Evolutionary conservation across 2,329 filamentous ascomycete genomes (phyloP), one percentile per base, ranked within the genome.

Genomic region (Pseudogymnoascus destructans): DNA sequence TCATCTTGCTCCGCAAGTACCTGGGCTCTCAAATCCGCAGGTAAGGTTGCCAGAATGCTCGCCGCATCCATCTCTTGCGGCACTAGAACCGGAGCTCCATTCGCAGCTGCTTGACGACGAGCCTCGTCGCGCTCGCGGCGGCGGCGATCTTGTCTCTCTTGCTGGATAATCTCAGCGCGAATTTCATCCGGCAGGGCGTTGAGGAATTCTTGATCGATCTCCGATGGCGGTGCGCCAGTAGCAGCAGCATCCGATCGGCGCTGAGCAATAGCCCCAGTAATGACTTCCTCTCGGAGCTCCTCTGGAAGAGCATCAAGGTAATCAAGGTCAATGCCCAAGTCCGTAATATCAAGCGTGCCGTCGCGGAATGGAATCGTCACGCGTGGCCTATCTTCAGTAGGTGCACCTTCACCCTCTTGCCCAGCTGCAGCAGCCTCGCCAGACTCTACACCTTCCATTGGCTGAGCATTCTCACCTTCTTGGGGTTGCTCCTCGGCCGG

Each of bases 271-370:
- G 95, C 90, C 62, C 91, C 85, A 70, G 95, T 89, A 63, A 98
- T 88, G 55, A 98, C 93, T 69, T 98, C 93, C 70, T 97, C 92
- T 49, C 93, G 81, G 68, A 97, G 84, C 61, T 98, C 95, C 65
- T 98, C 93, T 0, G 93, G 93, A n/a, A 98, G 75, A n/a, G 92
- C 95, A 60, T 93, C 89, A 5, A 98, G 81, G 71, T 96, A 98
- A 59, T 95, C 91, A 13, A 87, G 81, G 68, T 98, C 93, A 65
- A 98, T 97, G 55, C 92, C 91, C 61, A 98, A 79, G 61, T 89
- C 88, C 0, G 93, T 98, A 55, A 98, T 93, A 70, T 98, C 93
- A 57, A 95, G 81, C 66, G 93, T 84, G 62, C 87, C 86, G 23
- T 91, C 92, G 61, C 91, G 79, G 58, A 98, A 90, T 1, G 81